A percentile compares a stretch with the other conserved stretches of the same genome.
phyloP scores from a whole-genome alignment of 2,329 filamentous ascomycete species.

The Fusarium palustre region DNA sequence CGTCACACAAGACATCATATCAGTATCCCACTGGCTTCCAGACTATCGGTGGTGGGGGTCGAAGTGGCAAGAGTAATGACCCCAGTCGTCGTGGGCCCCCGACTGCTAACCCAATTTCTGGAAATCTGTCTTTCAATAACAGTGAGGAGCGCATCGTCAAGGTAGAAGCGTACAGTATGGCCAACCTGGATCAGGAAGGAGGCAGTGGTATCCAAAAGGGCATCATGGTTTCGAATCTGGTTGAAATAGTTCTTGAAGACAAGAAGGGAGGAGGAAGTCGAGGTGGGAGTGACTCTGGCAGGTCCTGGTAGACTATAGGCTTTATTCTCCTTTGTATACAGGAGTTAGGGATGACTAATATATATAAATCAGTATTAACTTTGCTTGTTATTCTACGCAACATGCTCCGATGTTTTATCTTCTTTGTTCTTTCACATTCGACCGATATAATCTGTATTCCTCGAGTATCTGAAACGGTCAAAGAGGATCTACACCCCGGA shows the following conservation, averaged over 20 bases:
- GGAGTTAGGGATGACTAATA: too few relatives aligned
- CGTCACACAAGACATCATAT: slow-evolving; percentile 52
- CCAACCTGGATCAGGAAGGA: slow-evolving; percentile 3
- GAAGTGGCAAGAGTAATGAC: slow-evolving; percentile 46
- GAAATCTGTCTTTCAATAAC: slow-evolving; percentile 54
- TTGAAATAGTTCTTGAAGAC: slow-evolving; percentile 51
- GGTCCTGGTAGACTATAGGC: slow-evolving; percentile 23
- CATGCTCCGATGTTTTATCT: not conserved
- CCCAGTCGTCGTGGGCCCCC: slow-evolving; percentile 50
- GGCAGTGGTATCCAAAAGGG: slow-evolving; percentile 40
- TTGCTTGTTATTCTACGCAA: fast-evolving
- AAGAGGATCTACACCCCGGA: not conserved
- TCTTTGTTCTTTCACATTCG: not conserved
- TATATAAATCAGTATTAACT: not conserved
- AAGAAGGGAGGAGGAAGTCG: slow-evolving; percentile 22
- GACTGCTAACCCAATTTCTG: slow-evolving; percentile 52
- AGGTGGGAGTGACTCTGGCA: not conserved
- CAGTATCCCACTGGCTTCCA: slow-evolving; percentile 54
- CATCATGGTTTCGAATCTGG: slow-evolving; percentile 57
- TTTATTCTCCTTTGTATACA: not conserved
- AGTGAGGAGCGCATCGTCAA: slow-evolving; percentile 57
- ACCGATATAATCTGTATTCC: not conserved
- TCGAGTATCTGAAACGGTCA: too few relatives aligned
- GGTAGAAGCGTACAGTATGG: slow-evolving; percentile 55
- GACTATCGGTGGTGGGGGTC: slow-evolving; percentile 55